Evolutionary conservation across 2,329 filamentous ascomycete genomes (phyloP), one percentile per base, ranked within the genome.

Genomic region (Curvularia verruculosa): DNA sequence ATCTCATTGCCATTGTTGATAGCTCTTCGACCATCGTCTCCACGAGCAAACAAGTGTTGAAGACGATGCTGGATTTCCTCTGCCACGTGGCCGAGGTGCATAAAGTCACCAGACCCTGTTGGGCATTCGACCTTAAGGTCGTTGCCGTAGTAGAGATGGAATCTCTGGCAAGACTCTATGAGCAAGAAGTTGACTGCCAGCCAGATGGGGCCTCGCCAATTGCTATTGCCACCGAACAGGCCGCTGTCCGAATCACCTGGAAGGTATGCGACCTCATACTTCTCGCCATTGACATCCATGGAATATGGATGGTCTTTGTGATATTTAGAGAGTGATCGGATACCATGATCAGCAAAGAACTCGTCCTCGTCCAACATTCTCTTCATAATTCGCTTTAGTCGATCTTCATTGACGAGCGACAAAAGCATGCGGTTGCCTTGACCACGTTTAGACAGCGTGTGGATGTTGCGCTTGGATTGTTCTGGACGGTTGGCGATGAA

Each of bases 201-300:
- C 94, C 94, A 98, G 67, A 96, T 94, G 0, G 95, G 94, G 0
- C 81, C 94, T 79, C 94, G 87, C 94, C 94, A 98, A 78, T 98
- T 98, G 77, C 92, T 96, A 84, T 98, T 98, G 65, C 94, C 94
- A 51, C 94, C 94, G 71, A 98, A 98, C 5, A 98, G 84, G 3
- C 92, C 91, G 70, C 91, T 96, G 79, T 98, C 93, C 0, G 94
- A 97, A 74, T 98, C 94, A n/a, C 94, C 95, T 1, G 95, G 88
- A 18, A 98, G 87, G 71, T 98, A 98, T 67, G 87, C 85, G 39
- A 98, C 94, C 55, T 87, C 86, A 80, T 96, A 98, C 28, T 84
- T 84, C 74, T 97, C 92, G 0, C 91, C 92, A 64, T 98, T 96
- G 58, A 97, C 94, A 52, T 96, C 89, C 94, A 98, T 98, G 1